These are phyloP conservation scores for Neovahlkampfia damariscottae DNA, from an alignment of 78 protist species.

Conservation along the genomic window DNA sequence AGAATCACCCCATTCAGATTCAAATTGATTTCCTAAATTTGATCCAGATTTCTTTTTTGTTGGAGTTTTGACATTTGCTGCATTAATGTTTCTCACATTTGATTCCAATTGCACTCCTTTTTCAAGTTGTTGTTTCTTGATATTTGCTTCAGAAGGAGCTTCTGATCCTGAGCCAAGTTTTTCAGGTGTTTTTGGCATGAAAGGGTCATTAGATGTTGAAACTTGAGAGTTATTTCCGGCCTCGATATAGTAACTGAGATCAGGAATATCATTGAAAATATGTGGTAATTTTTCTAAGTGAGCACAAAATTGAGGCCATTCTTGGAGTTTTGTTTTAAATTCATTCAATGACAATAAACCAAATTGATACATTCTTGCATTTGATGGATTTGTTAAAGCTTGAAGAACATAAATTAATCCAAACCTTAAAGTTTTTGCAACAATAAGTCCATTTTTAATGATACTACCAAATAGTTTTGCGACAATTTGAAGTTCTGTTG, in stretches of 20 bases:
- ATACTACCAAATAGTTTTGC: constrained; percentile 77
- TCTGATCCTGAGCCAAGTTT: too few species aligned
- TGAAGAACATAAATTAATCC: constrained; percentile 73
- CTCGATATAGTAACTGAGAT: neutral
- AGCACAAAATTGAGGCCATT: constrained; percentile 85
- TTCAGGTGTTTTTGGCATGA: neutral
- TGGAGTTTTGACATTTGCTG: neutral
- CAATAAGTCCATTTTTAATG: constrained; percentile 64
- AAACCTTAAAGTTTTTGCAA: constrained; percentile 20
- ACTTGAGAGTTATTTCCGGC: neutral
- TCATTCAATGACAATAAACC: constrained; percentile 67
- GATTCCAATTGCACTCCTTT: too few species aligned
- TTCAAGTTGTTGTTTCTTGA: too few species aligned
- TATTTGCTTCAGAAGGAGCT: too few species aligned
- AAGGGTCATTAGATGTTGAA: neutral
- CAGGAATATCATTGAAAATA: constrained; percentile 14
- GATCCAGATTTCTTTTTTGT: too few species aligned
- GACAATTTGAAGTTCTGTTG: constrained; percentile 70
- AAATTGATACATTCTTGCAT: constrained; percentile 55
- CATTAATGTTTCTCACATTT: too few species aligned
- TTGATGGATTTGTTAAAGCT: constrained; percentile 36
- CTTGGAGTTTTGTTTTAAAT: constrained; percentile 57
- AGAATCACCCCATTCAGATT: neutral
- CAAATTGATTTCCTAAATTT: neutral
- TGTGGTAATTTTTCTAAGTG: constrained; percentile 36